Conservation (phyloP, 805 yeast genomes). For the Candida golubevii region DNA sequence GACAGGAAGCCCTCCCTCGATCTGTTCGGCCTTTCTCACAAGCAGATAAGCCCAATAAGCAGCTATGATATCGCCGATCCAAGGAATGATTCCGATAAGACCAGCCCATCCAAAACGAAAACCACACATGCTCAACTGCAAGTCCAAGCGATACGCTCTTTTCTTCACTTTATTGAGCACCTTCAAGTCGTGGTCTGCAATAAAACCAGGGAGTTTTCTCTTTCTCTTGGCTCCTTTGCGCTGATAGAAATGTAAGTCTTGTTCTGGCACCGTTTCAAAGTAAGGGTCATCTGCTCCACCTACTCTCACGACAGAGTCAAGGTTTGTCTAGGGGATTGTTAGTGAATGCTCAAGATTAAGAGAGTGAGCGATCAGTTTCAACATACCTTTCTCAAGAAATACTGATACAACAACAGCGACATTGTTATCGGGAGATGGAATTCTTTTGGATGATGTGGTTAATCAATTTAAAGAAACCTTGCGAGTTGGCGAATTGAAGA, state of each 20-base stretch:
- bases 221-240: conserved; percentile 37
- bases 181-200: conserved; percentile 31
- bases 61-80: conserved; percentile 37
- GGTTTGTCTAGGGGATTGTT: conserved; percentile 20
- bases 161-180: conserved; percentile 33
- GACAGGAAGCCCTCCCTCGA: conserved; percentile 38
- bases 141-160: conserved; percentile 36
- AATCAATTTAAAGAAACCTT: too few relatives aligned
- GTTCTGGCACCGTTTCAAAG: conserved; percentile 37
- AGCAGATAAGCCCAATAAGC: conserved; percentile 28
- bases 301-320: conserved; percentile 25
- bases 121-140: conserved; percentile 39
- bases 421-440: conserved; percentile 9
- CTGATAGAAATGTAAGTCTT: conserved; percentile 40
- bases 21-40: conserved; percentile 27
- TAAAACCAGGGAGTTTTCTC: conserved; percentile 34
- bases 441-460: too few relatives aligned
- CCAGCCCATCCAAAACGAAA: conserved; percentile 42
- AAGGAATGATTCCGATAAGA: conserved; percentile 37
- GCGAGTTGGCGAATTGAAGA: background rate
- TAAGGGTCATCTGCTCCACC: conserved; percentile 37
- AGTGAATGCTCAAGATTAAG: background rate
- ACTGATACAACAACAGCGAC: conserved; percentile 31
- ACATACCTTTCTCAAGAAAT: conserved; percentile 37
- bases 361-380: too few relatives aligned